These are phyloP conservation scores for Leishmania tarentolae DNA, from an alignment of 208 protist species.

Conservation along the genomic window DNA sequence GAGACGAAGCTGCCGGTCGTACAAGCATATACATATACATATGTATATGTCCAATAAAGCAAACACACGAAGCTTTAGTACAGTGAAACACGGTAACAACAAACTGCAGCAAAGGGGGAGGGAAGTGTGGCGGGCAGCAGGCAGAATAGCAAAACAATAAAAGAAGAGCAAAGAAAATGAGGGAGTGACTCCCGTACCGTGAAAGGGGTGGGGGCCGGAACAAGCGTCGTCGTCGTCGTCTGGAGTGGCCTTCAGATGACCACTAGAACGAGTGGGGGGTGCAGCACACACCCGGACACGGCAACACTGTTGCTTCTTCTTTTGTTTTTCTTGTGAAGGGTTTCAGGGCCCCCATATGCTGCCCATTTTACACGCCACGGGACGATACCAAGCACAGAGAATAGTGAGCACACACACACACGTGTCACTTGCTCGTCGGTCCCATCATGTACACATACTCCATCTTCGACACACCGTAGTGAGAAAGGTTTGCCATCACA, in stretches of 20 bases:
- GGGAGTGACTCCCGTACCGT: not conserved
- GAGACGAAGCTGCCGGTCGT: not conserved
- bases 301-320: not conserved
- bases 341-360: not conserved
- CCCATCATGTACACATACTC: slow-evolving; percentile 42
- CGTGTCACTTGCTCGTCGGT: slow-evolving; percentile 10
- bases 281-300: not conserved
- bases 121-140: not conserved
- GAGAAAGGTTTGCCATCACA: slow-evolving; percentile 43
- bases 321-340: not conserved
- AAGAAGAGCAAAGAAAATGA: not conserved
- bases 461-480: slow-evolving; percentile 55
- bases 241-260: not conserved
- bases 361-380: not conserved
- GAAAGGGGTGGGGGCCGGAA: not conserved
- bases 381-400: not conserved
- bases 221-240: not conserved
- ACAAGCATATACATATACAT: too few species aligned
- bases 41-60: not conserved
- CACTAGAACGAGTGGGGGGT: not conserved
- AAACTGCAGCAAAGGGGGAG: too few species aligned
- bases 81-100: not conserved
- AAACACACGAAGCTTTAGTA: not conserved
- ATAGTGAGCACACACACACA: not conserved
- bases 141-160: too few species aligned